Percentiles rank a stretch among this genome's conserved stretches.
Conservation (phyloP, 2,329 filamentous ascomycete genomes). For the Boeremia lycopersici region DNA sequence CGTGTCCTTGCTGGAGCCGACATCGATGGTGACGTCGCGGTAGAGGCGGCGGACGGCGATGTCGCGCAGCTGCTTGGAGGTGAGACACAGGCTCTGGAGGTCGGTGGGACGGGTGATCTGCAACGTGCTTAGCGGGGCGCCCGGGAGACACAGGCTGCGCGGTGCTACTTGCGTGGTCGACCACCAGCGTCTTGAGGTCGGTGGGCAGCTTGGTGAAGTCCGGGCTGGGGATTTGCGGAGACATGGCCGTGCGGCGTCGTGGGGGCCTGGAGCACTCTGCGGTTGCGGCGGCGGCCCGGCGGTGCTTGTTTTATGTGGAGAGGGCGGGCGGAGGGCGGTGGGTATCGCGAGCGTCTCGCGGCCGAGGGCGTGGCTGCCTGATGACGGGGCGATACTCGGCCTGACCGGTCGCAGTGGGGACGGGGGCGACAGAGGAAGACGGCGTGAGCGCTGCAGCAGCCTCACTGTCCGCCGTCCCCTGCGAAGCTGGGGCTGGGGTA, state of each 20-base stretch:
- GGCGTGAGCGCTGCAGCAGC: not conserved
- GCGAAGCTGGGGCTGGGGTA: slow-evolving; percentile 11
- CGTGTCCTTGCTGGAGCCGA: slow-evolving; percentile 53
- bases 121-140: slow-evolving; percentile 1
- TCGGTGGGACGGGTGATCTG: slow-evolving; percentile 55
- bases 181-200: slow-evolving; percentile 48
- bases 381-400: not conserved
- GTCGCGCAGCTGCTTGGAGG: slow-evolving; percentile 54
- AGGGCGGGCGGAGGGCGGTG: not conserved
- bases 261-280: not conserved
- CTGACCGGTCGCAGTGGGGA: not conserved
- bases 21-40: slow-evolving; percentile 54
- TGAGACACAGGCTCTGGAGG: slow-evolving; percentile 55
- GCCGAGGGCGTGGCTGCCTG: too few relatives aligned
- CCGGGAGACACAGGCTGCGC: not conserved
- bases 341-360: not conserved
- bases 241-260: slow-evolving; percentile 27
- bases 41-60: slow-evolving; percentile 55
- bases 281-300: slow-evolving; percentile 4
- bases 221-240: slow-evolving; percentile 11
- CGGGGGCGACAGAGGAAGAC: not conserved
- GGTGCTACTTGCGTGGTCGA: slow-evolving; percentile 45
- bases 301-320: not conserved
- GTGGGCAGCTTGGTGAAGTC: slow-evolving; percentile 44
- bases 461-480: slow-evolving; percentile 10